These are phyloP conservation scores for Phytophthora idaei DNA, from an alignment of 352 stramenopile species.

Conservation along the genomic window DNA sequence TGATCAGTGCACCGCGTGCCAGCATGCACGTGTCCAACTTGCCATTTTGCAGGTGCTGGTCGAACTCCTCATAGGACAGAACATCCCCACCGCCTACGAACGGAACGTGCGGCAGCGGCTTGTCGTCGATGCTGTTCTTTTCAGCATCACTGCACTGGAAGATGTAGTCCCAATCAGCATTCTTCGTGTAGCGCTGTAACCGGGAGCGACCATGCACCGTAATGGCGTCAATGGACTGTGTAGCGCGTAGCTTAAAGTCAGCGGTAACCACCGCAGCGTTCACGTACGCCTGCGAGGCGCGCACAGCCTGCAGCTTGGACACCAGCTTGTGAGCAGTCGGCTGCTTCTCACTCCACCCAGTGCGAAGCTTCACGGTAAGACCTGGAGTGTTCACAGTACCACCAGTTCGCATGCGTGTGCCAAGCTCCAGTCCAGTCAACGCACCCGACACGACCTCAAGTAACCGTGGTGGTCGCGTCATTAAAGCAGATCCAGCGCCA, in stretches of 20 bases:
- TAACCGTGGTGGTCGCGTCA: slow-evolving; percentile 92
- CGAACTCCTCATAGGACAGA: slow-evolving; percentile 85
- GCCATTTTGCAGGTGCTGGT: slow-evolving; percentile 81
- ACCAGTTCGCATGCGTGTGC: slow-evolving; percentile 41
- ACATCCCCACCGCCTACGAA: slow-evolving; percentile 94
- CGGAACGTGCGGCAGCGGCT: slow-evolving; percentile 52
- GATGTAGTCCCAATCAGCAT: slow-evolving; percentile 99
- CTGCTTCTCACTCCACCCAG: slow-evolving; percentile 96
- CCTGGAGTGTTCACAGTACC: slow-evolving; percentile 47
- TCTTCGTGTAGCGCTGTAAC: slow-evolving; percentile 97
- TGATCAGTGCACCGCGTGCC: slow-evolving; percentile 96
- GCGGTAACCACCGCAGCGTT: slow-evolving; percentile 76
- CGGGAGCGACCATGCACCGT: slow-evolving; percentile 97
- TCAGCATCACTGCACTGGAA: slow-evolving; percentile 82
- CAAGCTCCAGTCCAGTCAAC: slow-evolving; percentile 83
- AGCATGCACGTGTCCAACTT: slow-evolving; percentile 92
- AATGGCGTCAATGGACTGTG: slow-evolving; percentile 75
- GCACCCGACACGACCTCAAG: slow-evolving; percentile 90
- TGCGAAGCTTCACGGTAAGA: slow-evolving; percentile 99
- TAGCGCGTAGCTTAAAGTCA: slow-evolving; percentile 72
- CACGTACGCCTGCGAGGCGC: slow-evolving; percentile 68
- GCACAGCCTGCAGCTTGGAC: slow-evolving; percentile 86
- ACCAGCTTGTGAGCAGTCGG: slow-evolving; percentile 95
- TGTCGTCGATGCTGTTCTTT: slow-evolving; percentile 26
- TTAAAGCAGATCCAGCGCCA: slow-evolving; percentile 93